These are phyloP conservation scores for Neofusicoccum ribis DNA, from an alignment of 2,329 filamentous ascomycete genomes.

Conservation along the genomic window DNA sequence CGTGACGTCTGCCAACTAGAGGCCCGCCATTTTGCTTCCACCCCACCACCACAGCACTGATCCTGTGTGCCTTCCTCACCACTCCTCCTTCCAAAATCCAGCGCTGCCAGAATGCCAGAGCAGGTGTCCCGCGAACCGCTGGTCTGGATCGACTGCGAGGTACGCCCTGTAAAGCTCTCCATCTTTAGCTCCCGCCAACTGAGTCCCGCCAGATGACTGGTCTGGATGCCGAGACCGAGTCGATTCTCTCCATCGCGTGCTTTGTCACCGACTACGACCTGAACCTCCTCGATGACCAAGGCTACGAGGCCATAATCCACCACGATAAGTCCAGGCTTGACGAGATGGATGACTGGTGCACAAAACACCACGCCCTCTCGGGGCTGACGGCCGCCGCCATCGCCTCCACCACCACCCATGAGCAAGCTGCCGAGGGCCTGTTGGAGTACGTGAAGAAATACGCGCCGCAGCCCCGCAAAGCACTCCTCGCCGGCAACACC, in stretches of 20 bases:
- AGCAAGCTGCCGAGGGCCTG: conserved; percentile 70
- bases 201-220: conserved; percentile 77
- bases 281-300: conserved; percentile 70
- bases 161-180: conserved; percentile 31
- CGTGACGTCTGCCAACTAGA: conserved; percentile 11
- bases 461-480: conserved; percentile 66
- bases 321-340: conserved; percentile 69
- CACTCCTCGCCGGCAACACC: conserved; percentile 84
- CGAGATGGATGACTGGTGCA: conserved; percentile 89
- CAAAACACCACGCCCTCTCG: conserved; percentile 72
- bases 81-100: background rate
- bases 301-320: conserved; percentile 80
- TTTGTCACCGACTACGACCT: conserved; percentile 83
- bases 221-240: conserved; percentile 73
- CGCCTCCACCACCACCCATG: conserved; percentile 69
- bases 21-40: background rate
- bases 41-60: background rate
- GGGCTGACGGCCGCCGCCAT: conserved; percentile 79
- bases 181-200: background rate
- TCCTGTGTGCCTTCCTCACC: background rate
- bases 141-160: conserved; percentile 84
- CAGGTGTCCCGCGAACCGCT: conserved; percentile 63
- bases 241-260: conserved; percentile 89
- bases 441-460: conserved; percentile 75
- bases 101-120: conserved; percentile 37